Conservation (phyloP, 2,329 filamentous ascomycete species). For the Leptographium galeiforme region DNA sequence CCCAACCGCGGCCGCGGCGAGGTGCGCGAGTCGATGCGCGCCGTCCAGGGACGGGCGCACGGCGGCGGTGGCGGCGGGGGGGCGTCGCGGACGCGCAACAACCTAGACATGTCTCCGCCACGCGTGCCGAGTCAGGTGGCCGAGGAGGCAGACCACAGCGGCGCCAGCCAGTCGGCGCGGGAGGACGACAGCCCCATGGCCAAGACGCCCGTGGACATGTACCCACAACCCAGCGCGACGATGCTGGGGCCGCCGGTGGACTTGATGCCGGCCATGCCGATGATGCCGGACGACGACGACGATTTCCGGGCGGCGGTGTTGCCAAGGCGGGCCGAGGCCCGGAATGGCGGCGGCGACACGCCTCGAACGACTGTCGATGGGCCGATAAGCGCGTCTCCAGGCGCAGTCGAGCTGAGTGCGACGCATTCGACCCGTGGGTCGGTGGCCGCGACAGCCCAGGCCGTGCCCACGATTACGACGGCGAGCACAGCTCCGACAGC, state of each 20-base stretch:
- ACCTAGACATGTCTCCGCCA: slow-evolving; percentile 42
- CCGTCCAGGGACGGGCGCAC: slow-evolving; percentile 35
- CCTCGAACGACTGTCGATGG: too few relatives aligned
- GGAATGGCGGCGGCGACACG: not conserved
- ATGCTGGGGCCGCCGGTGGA: slow-evolving; percentile 40
- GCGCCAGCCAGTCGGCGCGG: slow-evolving; percentile 1
- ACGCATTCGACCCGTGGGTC: too few relatives aligned
- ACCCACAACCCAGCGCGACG: slow-evolving; percentile 39
- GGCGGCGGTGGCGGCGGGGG: slow-evolving; percentile 36
- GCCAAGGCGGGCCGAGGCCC: not conserved
- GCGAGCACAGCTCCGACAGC: too few relatives aligned
- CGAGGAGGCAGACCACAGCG: slow-evolving; percentile 32
- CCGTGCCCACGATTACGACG: too few relatives aligned
- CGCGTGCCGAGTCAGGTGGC: slow-evolving; percentile 47
- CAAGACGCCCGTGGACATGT: slow-evolving; percentile 56
- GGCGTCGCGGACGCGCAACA: slow-evolving; percentile 27
- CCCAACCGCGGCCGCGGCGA: slow-evolving; percentile 73
- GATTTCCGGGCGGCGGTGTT: slow-evolving; percentile 13
- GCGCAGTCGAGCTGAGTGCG: not conserved
- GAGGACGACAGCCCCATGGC: slow-evolving; percentile 28
- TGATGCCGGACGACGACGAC: slow-evolving; percentile 14
- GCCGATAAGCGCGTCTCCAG: not conserved
- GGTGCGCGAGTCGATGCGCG: slow-evolving; percentile 69
- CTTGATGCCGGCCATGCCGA: slow-evolving; percentile 21
- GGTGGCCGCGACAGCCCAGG: too few relatives aligned